Base-by-base conservation (phyloP, 352 stramenopile genomes). In the Globisporangium alternatum region DNA sequence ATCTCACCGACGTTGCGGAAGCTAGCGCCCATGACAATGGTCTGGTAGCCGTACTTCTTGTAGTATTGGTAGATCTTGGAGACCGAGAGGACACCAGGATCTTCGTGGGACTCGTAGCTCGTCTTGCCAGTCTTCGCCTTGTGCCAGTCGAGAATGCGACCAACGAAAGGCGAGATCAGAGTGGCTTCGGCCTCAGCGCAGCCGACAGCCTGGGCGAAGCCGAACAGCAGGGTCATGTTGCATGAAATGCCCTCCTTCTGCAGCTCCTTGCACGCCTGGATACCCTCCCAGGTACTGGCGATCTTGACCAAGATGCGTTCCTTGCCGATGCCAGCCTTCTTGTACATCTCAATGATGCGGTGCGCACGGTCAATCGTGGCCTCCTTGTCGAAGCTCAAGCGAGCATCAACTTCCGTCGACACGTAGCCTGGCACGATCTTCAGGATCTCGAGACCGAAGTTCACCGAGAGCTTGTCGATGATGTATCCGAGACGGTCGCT, bases 211-310 rank as follows among this genome's bases (percentile, higher is more conserved):
- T 99, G 98, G 47, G 96, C 80, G 60, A 99, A 98, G 56, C 90
- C 96, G 78, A 99, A 99, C 43, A 99, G 80, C 51, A 99, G 81
- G 31, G 97, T 99, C 78, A 99, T 96, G 82, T 99, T 99, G 77
- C 97, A 99, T 64, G 91, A 89, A 70, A 99, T 99, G 54, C 96
- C 97, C 69, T 99, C 96, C 67, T 91, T 67, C 80, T 99, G 92
- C 54, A 99, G 81, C 44, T 97, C 73, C 73, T 98, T 95, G 59
- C 95, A 98, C 9, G 97, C 96, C 78, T 98, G 88, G 74, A 99
- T 99, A 21, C 97, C 97, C 71, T 99, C 96, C 96, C 96, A 99
- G n/a, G 96, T 99, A 39, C 80, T 96, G 25, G 96, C 96, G 62
- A 99, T 91, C 85, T 99, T 99, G 76, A 99, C 98, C 28, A 99